A percentile compares a stretch with the other conserved stretches of the same genome.
Conservation (phyloP, 179 eudicot genomes). For the Nepenthes alata region DNA sequence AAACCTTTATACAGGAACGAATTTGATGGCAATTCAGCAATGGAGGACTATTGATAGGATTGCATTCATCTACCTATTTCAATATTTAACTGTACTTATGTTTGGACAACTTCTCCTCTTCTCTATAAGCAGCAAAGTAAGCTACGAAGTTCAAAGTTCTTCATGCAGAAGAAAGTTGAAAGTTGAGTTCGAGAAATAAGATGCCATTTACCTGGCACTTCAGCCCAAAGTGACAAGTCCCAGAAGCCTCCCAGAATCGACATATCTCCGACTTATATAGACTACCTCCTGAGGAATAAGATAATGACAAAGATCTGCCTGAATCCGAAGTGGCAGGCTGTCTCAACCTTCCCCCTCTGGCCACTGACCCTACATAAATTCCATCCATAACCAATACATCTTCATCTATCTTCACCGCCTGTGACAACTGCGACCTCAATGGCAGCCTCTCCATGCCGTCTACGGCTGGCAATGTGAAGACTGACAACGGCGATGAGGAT, state of each 20-base stretch:
- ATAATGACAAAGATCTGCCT: conserved; percentile 13
- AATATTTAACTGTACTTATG: no score
- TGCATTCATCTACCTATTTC: no score
- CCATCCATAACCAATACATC: conserved; percentile 54
- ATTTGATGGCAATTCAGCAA: no score
- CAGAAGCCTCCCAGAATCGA: conserved; percentile 28
- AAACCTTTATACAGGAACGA: no score
- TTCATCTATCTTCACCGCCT: conserved; percentile 33
- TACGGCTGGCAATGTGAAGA: conserved; percentile 17
- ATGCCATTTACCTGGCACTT: conserved; percentile 31
- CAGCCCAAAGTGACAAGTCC: conserved; percentile 31
- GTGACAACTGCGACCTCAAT: conserved; percentile 12
- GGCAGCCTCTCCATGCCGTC: conserved; percentile 19
- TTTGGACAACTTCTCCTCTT: no score
- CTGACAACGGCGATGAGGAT: conserved; percentile 1
- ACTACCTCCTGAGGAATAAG: conserved; percentile 10
- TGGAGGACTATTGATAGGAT: no score
- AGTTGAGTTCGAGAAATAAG: background rate
- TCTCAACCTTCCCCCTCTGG: conserved; percentile 13
- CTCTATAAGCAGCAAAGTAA: no score
- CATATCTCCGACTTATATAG: conserved; percentile 27
- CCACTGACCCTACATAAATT: conserved; percentile 15
- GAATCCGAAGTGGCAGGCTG: conserved; percentile 5
- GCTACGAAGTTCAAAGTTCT: no score
- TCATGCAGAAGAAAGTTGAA: conserved; percentile 1